Evolutionary conservation across 108 stramenopile species (phyloP).

Genomic region (Cyclotella sp.): DNA sequence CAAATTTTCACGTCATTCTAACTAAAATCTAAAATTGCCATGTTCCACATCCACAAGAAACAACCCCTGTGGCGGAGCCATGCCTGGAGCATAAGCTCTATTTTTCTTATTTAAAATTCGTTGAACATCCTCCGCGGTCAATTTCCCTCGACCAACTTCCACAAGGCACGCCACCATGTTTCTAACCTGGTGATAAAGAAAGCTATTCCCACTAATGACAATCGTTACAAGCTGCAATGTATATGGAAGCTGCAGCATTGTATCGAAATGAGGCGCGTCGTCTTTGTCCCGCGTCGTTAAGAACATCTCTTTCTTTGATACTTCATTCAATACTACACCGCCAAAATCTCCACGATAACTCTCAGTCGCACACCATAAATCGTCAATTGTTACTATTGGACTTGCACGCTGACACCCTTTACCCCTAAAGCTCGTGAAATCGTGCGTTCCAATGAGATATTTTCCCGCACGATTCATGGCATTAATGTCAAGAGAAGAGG

Average conservation of each 20-base stretch:
- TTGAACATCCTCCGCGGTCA: slow-evolving; percentile 56
- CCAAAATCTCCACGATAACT: slow-evolving; percentile 32
- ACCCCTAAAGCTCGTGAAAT: slow-evolving; percentile 83
- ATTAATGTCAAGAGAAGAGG: slow-evolving; percentile 53
- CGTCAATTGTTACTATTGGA: slow-evolving; percentile 71
- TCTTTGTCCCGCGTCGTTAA: not conserved
- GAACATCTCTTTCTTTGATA: not conserved
- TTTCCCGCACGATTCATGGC: slow-evolving; percentile 74
- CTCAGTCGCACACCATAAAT: slow-evolving; percentile 46
- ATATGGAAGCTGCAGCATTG: slow-evolving; percentile 21
- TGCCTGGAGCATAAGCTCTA: slow-evolving; percentile 56
- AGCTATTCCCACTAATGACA: slow-evolving; percentile 69
- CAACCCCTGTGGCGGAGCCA: slow-evolving; percentile 85
- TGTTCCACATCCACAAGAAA: slow-evolving; percentile 84
- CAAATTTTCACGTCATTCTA: no score
- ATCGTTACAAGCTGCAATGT: slow-evolving; percentile 65
- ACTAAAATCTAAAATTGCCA: slow-evolving; percentile 65
- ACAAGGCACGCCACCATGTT: slow-evolving; percentile 75
- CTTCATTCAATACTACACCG: slow-evolving; percentile 34
- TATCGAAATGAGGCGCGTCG: not conserved
- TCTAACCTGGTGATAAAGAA: slow-evolving; percentile 85
- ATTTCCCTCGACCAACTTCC: slow-evolving; percentile 66
- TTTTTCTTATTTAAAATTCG: slow-evolving; percentile 61
- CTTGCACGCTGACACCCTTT: slow-evolving; percentile 66
- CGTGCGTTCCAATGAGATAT: slow-evolving; percentile 72